These are phyloP conservation scores for Sphaceloma murrayae DNA, from an alignment of 2,329 filamentous ascomycete species.

Conservation along the genomic window DNA sequence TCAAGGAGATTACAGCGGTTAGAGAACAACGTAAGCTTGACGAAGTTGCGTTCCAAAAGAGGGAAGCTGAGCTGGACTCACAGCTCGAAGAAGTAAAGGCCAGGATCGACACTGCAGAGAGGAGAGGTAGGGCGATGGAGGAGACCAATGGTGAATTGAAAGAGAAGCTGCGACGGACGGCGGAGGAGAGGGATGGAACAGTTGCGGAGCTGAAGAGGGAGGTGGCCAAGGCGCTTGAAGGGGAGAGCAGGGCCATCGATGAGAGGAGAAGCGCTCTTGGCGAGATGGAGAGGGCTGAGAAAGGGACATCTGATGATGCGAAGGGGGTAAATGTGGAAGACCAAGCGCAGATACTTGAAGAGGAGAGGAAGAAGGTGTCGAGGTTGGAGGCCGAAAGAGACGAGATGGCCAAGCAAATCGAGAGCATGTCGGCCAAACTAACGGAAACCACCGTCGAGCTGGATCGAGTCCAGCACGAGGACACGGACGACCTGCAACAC, in stretches of 20 bases:
- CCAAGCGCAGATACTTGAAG: not conserved
- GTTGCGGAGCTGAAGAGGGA: constrained; percentile 8
- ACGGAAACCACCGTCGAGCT: constrained; percentile 17
- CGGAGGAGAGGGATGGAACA: constrained; percentile 9
- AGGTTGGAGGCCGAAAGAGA: constrained; percentile 12
- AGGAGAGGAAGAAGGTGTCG: constrained; percentile 4
- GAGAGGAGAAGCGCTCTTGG: not conserved
- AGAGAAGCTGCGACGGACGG: constrained; percentile 1
- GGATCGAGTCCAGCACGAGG: constrained; percentile 16
- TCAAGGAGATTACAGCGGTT: constrained; percentile 1
- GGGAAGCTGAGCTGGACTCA: constrained; percentile 16
- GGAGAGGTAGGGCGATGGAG: not conserved
- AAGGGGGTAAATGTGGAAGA: not conserved
- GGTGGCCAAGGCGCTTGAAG: constrained; percentile 4
- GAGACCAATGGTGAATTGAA: not conserved
- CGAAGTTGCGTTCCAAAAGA: constrained; percentile 11
- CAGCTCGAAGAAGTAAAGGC: constrained; percentile 6
- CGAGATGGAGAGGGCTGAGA: constrained; percentile 17
- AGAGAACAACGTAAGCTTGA: constrained; percentile 17
- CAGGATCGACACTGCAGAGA: not conserved
- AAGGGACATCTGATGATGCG: not conserved
- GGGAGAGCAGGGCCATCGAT: constrained; percentile 8
- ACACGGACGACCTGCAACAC: constrained; percentile 1
- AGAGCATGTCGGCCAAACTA: constrained; percentile 12
- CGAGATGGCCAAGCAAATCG: constrained; percentile 16